These are phyloP conservation scores for Cladophialophora immunda DNA, from an alignment of 2,329 filamentous ascomycete genomes.

Conservation along the genomic window DNA sequence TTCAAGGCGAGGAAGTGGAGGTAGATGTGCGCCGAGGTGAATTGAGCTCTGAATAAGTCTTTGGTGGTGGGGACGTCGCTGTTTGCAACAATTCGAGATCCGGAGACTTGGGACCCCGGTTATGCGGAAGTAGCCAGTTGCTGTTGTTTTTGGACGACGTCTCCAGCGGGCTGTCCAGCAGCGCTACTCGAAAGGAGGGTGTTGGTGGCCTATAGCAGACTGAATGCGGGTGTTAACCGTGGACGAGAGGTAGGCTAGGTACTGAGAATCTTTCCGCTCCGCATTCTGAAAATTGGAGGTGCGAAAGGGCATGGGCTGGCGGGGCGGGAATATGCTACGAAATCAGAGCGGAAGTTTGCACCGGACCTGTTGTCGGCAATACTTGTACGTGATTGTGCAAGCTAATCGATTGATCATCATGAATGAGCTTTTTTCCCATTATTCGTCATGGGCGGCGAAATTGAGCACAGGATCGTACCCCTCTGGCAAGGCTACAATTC, in stretches of 20 bases:
- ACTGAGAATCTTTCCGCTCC: constrained; percentile 5
- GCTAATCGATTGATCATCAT: not conserved
- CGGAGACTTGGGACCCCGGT: not conserved
- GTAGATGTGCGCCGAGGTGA: not conserved
- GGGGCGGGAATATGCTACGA: constrained; percentile 11
- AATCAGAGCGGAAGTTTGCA: not conserved
- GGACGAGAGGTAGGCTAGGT: not conserved
- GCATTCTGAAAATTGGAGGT: constrained; percentile 6
- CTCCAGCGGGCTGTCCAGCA: constrained; percentile 22
- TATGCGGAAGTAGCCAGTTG: not conserved
- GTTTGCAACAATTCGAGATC: not conserved
- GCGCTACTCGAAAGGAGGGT: constrained; percentile 11
- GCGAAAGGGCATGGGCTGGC: constrained; percentile 5
- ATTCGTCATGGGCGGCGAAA: constrained; percentile 1
- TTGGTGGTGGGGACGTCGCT: not conserved
- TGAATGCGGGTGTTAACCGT: not conserved
- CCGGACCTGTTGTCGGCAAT: not conserved
- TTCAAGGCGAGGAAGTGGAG: not conserved
- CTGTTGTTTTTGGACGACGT: not conserved
- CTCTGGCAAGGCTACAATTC: constrained; percentile 8
- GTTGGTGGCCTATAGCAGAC: not conserved
- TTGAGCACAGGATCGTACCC: not conserved
- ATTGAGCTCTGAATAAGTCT: not conserved
- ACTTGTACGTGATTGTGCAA: not conserved
- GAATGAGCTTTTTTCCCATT: not conserved